Conservation (phyloP, 2,329 filamentous ascomycete genomes). For the Xylariales sp. region DNA sequence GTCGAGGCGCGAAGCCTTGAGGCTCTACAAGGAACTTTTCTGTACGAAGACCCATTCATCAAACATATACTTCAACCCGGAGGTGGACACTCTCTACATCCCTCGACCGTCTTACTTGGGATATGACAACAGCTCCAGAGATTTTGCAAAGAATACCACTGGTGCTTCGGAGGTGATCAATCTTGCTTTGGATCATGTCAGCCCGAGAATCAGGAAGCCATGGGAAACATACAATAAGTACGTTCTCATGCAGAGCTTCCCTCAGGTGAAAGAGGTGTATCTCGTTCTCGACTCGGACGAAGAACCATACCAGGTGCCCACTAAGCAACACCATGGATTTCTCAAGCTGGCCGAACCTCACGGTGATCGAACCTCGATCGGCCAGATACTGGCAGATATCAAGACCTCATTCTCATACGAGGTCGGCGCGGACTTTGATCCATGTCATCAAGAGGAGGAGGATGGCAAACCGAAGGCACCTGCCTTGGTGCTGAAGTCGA, state of each 20-base stretch:
- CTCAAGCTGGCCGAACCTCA: constrained; percentile 8
- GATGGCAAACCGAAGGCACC: constrained; percentile 12
- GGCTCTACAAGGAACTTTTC: constrained; percentile 31
- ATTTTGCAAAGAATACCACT: constrained; percentile 32
- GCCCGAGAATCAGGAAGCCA: constrained; percentile 36
- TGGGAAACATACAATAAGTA: constrained; percentile 50
- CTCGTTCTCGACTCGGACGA: constrained; percentile 23
- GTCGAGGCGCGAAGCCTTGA: constrained; percentile 35
- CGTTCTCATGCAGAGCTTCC: constrained; percentile 37
- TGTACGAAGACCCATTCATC: constrained; percentile 25
- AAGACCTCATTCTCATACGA: constrained; percentile 25
- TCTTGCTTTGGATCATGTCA: constrained; percentile 43
- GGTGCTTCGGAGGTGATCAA: constrained; percentile 29
- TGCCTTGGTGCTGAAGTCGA: constrained; percentile 21
- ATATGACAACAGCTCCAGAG: constrained; percentile 35
- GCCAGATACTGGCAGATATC: constrained; percentile 19
- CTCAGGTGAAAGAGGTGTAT: constrained; percentile 30
- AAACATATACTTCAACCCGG: constrained; percentile 24
- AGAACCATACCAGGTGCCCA: background rate
- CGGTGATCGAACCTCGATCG: constrained; percentile 4
- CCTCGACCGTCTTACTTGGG: constrained; percentile 32
- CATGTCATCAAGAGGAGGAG: constrained; percentile 14
- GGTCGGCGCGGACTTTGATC: constrained; percentile 17
- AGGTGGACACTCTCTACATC: constrained; percentile 32
- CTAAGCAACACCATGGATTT: constrained; percentile 4